phyloP scores from a whole-genome alignment of 306 rosid species.

The Acacia acuminata region DNA sequence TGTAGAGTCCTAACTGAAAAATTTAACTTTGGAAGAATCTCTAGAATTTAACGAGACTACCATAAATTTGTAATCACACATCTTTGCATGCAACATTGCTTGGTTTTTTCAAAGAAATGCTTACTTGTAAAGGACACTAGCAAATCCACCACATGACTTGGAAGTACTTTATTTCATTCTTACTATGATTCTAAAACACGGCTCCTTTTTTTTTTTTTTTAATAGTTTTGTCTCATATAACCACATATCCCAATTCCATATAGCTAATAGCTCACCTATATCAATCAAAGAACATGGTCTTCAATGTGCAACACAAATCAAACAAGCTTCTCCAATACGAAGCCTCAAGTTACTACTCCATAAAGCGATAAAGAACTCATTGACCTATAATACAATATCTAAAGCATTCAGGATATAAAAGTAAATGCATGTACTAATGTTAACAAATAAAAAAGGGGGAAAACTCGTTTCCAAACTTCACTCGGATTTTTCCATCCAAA shows the following conservation, averaged over 20 bases:
- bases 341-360: no score
- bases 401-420: no score
- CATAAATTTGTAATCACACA: background rate
- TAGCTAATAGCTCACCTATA: background rate
- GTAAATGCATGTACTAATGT: no score
- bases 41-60: background rate
- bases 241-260: background rate
- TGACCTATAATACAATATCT: no score
- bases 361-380: no score
- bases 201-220: no score
- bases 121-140: background rate
- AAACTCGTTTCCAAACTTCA: no score
- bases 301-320: no score
- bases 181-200: no score
- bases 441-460: no score
- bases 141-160: background rate
- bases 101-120: background rate
- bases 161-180: background rate
- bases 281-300: background rate
- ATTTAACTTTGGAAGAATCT: background rate
- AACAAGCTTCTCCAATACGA: no score
- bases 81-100: background rate
- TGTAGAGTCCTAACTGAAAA: background rate
- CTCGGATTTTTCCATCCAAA: no score
- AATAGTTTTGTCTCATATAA: background rate